These are phyloP conservation scores for Picochlorum sp. DNA, from an alignment of 139 green algal species.

Conservation along the genomic window DNA sequence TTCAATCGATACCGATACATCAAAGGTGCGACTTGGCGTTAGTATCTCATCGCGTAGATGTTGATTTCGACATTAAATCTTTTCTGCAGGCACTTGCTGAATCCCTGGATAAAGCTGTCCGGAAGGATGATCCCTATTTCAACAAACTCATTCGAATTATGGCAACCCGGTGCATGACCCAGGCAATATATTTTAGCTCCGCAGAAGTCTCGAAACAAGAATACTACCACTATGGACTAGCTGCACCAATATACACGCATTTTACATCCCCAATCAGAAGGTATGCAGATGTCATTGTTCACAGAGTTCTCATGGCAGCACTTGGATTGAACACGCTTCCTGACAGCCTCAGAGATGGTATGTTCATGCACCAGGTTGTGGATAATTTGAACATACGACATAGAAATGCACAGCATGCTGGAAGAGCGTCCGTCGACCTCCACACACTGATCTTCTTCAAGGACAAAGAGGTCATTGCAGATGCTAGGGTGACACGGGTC, in stretches of 20 bases:
- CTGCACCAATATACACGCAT: conserved; percentile 89
- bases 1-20: conserved; percentile 48
- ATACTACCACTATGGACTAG: conserved; percentile 88
- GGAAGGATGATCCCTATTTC: conserved; percentile 84
- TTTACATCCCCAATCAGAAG: conserved; percentile 94
- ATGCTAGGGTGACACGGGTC: conserved; percentile 58
- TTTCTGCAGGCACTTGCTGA: conserved; percentile 41
- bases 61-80: too few relatives aligned
- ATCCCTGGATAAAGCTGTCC: conserved; percentile 66
- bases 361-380: conserved; percentile 43
- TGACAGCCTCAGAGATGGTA: conserved; percentile 30
- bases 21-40: conserved; percentile 14
- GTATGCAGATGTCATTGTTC: conserved; percentile 89
- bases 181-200: conserved; percentile 73
- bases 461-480: conserved; percentile 40
- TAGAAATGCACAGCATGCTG: conserved; percentile 87
- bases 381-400: conserved; percentile 89
- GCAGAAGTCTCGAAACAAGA: conserved; percentile 42
- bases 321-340: conserved; percentile 67
- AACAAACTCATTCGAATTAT: conserved; percentile 97
- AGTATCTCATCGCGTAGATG: too few relatives aligned
- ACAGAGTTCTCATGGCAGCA: conserved; percentile 75
- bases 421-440: conserved; percentile 82
- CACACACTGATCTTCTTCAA: conserved; percentile 96
- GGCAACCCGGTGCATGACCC: conserved; percentile 95